Base-by-base conservation (phyloP, 2,329 filamentous ascomycete genomes). In the Colletotrichum gloeosporioides region DNA sequence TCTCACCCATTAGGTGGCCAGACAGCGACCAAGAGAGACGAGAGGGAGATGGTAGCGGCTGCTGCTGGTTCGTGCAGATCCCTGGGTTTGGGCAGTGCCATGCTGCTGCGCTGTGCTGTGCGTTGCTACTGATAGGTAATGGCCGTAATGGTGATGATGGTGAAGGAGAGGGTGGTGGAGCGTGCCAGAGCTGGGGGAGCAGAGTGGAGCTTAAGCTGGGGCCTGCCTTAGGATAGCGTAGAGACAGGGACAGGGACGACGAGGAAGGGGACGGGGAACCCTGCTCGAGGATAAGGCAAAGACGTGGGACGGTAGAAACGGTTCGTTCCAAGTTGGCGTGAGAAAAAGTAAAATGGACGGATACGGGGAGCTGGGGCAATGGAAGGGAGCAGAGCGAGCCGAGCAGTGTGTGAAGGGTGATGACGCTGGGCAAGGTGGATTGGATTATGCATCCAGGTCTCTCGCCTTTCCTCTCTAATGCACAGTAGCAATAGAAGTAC, bases 241-340 rank as follows among this genome's bases (percentile, higher is more conserved):
- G 44, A 53, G 44, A 53, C 44, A 53, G 44, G 44, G 44, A 53
- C 44, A 53, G 44, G 44, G 44, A 53, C 34, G 15, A n/a, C n/a
- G 22, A 22, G 36, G 32, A 63, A 16, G 57, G 39, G 70, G 57
- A 73, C 57, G 59, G 59, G 70, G 53, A 27, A 73, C 44, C 59
- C 70, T 61, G 64, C 25, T 71, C 25, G 39, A 36, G 74, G 64
- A 69, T 76, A 76, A 73, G 70, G 74, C 36, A 69, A 74, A 74
- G 70, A 76, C 34, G 70, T 76, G 74, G 74, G 74, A 76, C 74
- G 74, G 74, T 53, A 62, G 44, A 76, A 76, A 76, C 74, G 70
- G 74, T 76, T 76, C 74, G 70, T 76, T 76, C 74, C 70, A 76
- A 69, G 70, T 76, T 49, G 36, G 44, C 65, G 71, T 73, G 39